Conservation (phyloP, 768 basidiomycete species). For the Auriscalpium microsporum region DNA sequence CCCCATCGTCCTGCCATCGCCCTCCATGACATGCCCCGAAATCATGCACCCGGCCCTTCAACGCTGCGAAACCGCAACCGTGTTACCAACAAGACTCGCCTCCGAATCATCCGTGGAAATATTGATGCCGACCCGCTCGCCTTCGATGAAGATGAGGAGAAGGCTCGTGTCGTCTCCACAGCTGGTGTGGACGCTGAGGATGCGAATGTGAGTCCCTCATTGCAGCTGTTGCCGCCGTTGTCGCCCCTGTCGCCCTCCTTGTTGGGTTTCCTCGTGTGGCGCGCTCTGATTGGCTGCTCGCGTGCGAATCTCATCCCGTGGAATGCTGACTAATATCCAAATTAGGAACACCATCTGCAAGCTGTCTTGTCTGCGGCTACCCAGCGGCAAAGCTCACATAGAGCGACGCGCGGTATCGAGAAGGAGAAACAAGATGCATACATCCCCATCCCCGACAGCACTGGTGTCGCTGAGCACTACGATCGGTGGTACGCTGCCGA, state of each 20-base stretch:
- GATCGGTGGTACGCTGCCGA: constrained; percentile 61
- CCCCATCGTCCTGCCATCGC: constrained; percentile 27
- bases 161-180: constrained; percentile 69
- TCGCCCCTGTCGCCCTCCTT: constrained; percentile 29
- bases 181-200: constrained; percentile 91
- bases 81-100: constrained; percentile 87
- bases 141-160: constrained; percentile 82
- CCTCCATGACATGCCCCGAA: constrained; percentile 85
- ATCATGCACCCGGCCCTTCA: constrained; percentile 66
- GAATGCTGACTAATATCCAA: constrained; percentile 42
- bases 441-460: constrained; percentile 92
- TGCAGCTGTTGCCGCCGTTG: constrained; percentile 23
- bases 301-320: constrained; percentile 40
- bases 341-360: constrained; percentile 51
- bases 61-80: constrained; percentile 82
- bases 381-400: constrained; percentile 32
- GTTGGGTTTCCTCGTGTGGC: constrained; percentile 38
- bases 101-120: constrained; percentile 74
- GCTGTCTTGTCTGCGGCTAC: constrained; percentile 49
- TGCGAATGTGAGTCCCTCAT: constrained; percentile 63
- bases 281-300: constrained; percentile 35
- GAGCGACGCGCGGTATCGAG: constrained; percentile 29
- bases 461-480: constrained; percentile 72
- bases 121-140: constrained; percentile 74
- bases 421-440: constrained; percentile 47